Base-by-base conservation (phyloP, 106 monocot species). In the Dendrobium chrysotoxum region DNA sequence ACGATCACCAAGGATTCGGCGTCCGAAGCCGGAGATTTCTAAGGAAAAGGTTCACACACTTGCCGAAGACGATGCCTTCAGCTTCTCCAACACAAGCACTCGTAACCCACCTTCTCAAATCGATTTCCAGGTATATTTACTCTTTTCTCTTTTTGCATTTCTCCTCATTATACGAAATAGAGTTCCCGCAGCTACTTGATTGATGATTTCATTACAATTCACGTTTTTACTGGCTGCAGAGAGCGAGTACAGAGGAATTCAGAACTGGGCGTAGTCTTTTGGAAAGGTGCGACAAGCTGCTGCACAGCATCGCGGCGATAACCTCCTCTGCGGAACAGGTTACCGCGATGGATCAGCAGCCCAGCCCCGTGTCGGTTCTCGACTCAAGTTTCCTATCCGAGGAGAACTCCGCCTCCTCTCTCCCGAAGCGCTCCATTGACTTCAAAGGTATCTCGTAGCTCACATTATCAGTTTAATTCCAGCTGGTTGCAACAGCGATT, bases 341-440 rank as follows among this genome's bases (percentile, higher is more conserved):
- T 66, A 61, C 82, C 35, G 82, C 61, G 20, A 78, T 9, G 47
- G 86, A 94, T 17, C 94, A 89, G 81, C 98, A 99, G 78, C 98
- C 98, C 13, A 99, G 98, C 67, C 98, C 98, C 0, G 92, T 99
- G 50, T 95, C 95, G 17, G 98, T 99, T 5, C 95, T 99, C 21
- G 95, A 99, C 73, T 86, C 90, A 5, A 78, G 85, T 11, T 92
- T 84, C 77, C 85, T 88, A 53, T 44, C 50, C 28, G 92, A 86
- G 53, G 88, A 87, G 55, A 66, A 75, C 85, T 83, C 89, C 10
- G 80, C 88, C 2, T 83, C 89, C 11, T 57, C 88, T 30, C 50
- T 66, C 18, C 8, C 84, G 4, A 88, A 92, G 67, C 89, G 86
- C 26, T 81, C 86, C 73, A 79, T 92, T 81, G 65, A 82, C 35